phyloP scores from a whole-genome alignment of 176 grass and related monocot genomes.

The Carex littledalei region DNA sequence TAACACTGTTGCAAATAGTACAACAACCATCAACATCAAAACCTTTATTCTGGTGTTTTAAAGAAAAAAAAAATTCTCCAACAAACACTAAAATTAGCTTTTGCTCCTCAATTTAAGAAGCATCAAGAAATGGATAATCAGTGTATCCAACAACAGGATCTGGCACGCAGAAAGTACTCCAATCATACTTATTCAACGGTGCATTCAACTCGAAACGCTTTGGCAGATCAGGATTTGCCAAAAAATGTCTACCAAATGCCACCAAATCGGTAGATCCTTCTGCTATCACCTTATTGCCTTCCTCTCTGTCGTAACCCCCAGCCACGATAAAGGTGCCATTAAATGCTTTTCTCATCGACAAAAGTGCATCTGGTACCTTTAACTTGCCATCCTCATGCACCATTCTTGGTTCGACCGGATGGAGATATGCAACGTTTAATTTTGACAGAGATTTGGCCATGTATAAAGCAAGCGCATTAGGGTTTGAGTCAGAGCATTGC shows the following conservation, averaged over 20 bases:
- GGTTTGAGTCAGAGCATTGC: conserved; percentile 17
- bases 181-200: conserved; percentile 17
- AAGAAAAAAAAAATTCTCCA: too few species aligned
- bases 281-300: conserved; percentile 23
- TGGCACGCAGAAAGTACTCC: background rate
- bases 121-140: conserved; percentile 26
- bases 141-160: conserved; percentile 24
- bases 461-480: background rate
- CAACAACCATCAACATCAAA: too few species aligned
- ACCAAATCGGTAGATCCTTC: conserved; percentile 29
- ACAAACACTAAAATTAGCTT: too few species aligned
- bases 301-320: conserved; percentile 20
- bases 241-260: conserved; percentile 9
- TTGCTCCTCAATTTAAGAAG: too few species aligned
- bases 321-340: conserved; percentile 26
- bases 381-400: background rate
- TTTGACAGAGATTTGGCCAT: conserved; percentile 19
- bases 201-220: conserved; percentile 22
- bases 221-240: conserved; percentile 29
- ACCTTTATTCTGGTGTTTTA: too few species aligned
- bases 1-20: too few species aligned
- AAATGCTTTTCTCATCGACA: conserved; percentile 18
- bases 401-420: conserved; percentile 22
- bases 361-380: conserved; percentile 13
- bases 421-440: conserved; percentile 13